Conservation (phyloP, 768 basidiomycete genomes). For the Leucocoprinus birnbaumii region DNA sequence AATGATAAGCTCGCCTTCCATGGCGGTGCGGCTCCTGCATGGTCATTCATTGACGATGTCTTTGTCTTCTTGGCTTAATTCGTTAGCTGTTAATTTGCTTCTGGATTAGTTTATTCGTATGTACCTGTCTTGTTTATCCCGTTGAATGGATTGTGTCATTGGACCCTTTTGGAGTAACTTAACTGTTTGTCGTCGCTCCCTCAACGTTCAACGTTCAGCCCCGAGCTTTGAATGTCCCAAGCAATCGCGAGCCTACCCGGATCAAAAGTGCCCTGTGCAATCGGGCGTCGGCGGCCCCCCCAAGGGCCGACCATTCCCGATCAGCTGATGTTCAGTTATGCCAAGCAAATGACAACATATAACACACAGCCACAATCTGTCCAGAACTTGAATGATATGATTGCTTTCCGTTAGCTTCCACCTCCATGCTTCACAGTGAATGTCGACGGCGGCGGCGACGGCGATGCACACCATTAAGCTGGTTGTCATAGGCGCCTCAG, state of each 20-base stretch:
- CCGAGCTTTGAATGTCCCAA: no score
- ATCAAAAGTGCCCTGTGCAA: no score
- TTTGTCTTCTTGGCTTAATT: slow-evolving; percentile 19
- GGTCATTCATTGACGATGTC: slow-evolving; percentile 47
- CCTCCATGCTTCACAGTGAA: slow-evolving; percentile 12
- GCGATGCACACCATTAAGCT: slow-evolving; percentile 75
- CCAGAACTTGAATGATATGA: neutral
- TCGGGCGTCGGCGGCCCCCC: no score
- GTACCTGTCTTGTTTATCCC: no score
- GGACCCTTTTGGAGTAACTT: no score
- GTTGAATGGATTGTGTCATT: no score
- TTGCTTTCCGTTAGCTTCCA: neutral
- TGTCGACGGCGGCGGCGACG: slow-evolving; percentile 15
- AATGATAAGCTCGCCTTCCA: slow-evolving; percentile 35
- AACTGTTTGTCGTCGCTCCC: no score
- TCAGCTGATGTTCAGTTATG: no score
- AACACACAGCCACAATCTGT: slow-evolving; percentile 9
- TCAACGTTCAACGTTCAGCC: no score
- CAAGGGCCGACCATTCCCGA: no score
- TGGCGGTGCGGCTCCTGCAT: slow-evolving; percentile 44
- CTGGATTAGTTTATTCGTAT: neutral
- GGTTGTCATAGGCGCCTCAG: slow-evolving; percentile 77
- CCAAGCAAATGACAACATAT: neutral
- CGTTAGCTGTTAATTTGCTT: neutral
- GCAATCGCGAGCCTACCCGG: no score